These are phyloP conservation scores for Skeletonema potamos DNA, from an alignment of 108 stramenopile genomes.

Conservation along the genomic window DNA sequence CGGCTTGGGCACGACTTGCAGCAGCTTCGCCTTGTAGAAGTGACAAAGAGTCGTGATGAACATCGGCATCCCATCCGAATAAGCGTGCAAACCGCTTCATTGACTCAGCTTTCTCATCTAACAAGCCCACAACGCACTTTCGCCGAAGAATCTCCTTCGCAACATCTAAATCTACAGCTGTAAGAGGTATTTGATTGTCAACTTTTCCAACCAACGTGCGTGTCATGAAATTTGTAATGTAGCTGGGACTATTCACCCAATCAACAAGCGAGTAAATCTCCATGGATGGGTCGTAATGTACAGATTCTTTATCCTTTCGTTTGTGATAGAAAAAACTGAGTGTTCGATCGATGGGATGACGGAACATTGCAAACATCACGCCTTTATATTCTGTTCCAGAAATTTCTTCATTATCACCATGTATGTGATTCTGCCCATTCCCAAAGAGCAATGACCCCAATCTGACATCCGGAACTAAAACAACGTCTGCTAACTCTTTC, in stretches of 20 bases:
- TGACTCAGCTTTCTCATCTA: conserved; percentile 43
- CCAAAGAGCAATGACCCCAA: conserved; percentile 26
- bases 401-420: conserved; percentile 1
- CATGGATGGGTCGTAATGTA: conserved; percentile 36
- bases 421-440: neutral
- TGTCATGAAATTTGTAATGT: conserved; percentile 40
- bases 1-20: conserved; percentile 2
- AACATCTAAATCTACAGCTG: conserved; percentile 30
- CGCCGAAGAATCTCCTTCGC: conserved; percentile 54
- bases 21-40: conserved; percentile 5
- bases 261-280: conserved; percentile 34
- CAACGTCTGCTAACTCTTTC: conserved; percentile 28
- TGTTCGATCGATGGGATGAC: conserved; percentile 46
- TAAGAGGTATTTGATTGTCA: conserved; percentile 18
- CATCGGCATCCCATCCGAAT: conserved; percentile 47
- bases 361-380: conserved; percentile 40
- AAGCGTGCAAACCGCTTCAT: conserved; percentile 40
- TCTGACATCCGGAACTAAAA: conserved; percentile 28
- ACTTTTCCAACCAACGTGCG: conserved; percentile 41
- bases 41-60: conserved; percentile 2
- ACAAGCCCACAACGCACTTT: conserved; percentile 44
- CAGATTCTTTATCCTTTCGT: conserved; percentile 14
- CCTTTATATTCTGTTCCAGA: conserved; percentile 17
- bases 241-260: conserved; percentile 24
- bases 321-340: conserved; percentile 36